Evolutionary conservation across 1,284 basidiomycete genomes (phyloP).

Genomic region (Boletus putidus): DNA sequence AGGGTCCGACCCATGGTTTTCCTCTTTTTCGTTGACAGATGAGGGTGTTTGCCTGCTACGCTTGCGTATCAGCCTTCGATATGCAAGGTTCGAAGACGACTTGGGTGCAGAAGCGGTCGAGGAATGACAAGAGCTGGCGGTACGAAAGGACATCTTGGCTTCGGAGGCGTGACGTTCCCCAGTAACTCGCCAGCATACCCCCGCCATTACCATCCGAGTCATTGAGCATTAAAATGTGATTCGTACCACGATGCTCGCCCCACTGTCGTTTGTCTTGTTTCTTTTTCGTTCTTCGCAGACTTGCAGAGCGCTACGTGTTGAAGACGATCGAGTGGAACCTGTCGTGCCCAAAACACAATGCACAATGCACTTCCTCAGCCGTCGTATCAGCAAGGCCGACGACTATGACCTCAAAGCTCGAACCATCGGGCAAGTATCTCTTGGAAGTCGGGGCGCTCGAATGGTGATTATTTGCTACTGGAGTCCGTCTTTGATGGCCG

Average conservation of each 20-base stretch:
- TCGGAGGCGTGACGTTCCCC: conserved; percentile 10
- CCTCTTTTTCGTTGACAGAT: too few species aligned
- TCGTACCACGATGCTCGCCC: neutral
- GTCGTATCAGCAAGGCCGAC: conserved; percentile 94
- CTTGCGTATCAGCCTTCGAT: too few species aligned
- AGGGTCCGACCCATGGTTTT: too few species aligned
- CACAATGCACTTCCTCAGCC: conserved; percentile 90
- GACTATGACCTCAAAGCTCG: conserved; percentile 90
- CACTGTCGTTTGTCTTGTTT: neutral
- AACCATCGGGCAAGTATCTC: conserved; percentile 91
- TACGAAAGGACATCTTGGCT: conserved; percentile 13
- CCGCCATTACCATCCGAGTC: neutral
- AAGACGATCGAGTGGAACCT: conserved; percentile 92
- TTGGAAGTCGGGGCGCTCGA: conserved; percentile 91
- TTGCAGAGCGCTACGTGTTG: conserved; percentile 81
- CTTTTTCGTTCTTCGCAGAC: neutral
- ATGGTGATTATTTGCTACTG: conserved; percentile 77
- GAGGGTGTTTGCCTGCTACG: too few species aligned
- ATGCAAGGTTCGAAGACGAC: too few species aligned
- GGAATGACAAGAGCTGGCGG: neutral
- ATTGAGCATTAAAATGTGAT: neutral
- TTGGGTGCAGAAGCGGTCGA: too few species aligned
- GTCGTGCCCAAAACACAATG: conserved; percentile 90
- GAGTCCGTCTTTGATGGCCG: conserved; percentile 87
- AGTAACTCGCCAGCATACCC: neutral